Evolutionary conservation across 805 yeast species (phyloP), one percentile per base, ranked within the genome.

Genomic region (Yueomyces sp.): DNA sequence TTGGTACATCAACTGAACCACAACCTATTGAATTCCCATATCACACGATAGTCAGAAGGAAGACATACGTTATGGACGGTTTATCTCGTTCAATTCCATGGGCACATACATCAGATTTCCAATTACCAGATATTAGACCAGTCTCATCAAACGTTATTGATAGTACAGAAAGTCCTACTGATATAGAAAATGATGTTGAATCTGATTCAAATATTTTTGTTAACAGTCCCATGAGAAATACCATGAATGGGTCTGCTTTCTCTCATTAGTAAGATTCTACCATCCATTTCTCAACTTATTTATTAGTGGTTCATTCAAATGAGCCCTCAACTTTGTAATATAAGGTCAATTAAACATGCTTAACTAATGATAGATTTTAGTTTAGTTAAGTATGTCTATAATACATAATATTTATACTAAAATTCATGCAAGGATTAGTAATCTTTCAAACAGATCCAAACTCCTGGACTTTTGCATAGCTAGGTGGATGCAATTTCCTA

Each of bases 381-480:
- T 19, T 19, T 19, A 19, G 19, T 19, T 19, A 19, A 19, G 19
- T 19, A 19, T 19, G 19, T 19, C 19, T 19, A 19, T 19, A 19
- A 19, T 19, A 19, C 19, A 19, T 19, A 19, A 19, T 19, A 19
- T 19, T 19, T 19, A 19, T 19, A 19, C 19, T 19, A 19, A 19
- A 19, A 19, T 19, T 19, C 19, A 19, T 19, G 19, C 19, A 19
- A 19, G 19, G 19, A 19, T 19, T 19, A 19, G 19, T 19, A 19
- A 19, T 19, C 19, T 19, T 19, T 19, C 19, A 19, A 19, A 19
- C 19, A 5, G 62, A 50, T 30, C 9, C 33, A 47, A 62, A 62
- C 42, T 84, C 92, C 60, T 88, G 97, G 38, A 92, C 97, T 62
- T 92, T 92, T 6, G 96, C 96, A 61, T 92, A 92, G 56, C 85